A percentile compares a stretch with the other conserved stretches of the same genome.
Conservation (phyloP, 768 basidiomycete species). For the Lepiota brunneoincarnata region DNA sequence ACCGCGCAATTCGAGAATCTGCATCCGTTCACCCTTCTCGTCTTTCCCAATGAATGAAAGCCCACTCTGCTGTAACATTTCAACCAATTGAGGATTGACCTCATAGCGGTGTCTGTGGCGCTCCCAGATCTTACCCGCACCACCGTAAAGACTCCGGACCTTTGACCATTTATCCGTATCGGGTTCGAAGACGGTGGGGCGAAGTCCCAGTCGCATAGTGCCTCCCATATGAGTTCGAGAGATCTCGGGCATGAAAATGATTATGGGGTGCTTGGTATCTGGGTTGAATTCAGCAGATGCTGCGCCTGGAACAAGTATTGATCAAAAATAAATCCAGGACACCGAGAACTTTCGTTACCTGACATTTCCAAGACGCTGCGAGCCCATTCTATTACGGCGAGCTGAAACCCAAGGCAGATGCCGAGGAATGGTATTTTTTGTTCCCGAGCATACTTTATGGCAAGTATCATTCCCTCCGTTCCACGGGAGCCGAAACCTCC, state of each 20-base stretch:
- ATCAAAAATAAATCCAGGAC: not conserved
- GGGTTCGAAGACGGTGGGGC: slow-evolving; percentile 88
- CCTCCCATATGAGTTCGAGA: slow-evolving; percentile 98
- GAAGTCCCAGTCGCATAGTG: slow-evolving; percentile 98
- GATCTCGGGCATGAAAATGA: slow-evolving; percentile 99
- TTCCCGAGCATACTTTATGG: slow-evolving; percentile 96
- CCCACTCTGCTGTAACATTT: slow-evolving; percentile 66
- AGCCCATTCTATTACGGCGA: slow-evolving; percentile 95
- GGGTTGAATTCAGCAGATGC: slow-evolving; percentile 81
- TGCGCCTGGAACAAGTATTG: slow-evolving; percentile 51
- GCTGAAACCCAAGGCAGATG: slow-evolving; percentile 96
- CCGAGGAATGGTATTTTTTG: slow-evolving; percentile 94
- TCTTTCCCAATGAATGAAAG: slow-evolving; percentile 77
- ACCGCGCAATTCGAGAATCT: slow-evolving; percentile 87
- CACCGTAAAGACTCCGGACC: slow-evolving; percentile 79
- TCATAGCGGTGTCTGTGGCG: slow-evolving; percentile 94
- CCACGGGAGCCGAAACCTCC: slow-evolving; percentile 95
- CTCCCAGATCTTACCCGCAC: slow-evolving; percentile 85
- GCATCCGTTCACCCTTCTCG: slow-evolving; percentile 96
- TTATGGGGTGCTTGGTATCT: slow-evolving; percentile 61
- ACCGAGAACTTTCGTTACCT: slow-evolving; percentile 38
- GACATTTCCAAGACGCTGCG: slow-evolving; percentile 73
- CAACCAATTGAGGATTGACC: slow-evolving; percentile 87
- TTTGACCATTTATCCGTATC: slow-evolving; percentile 70
- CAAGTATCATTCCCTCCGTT: slow-evolving; percentile 96